Base-by-base conservation (phyloP, 2,329 filamentous ascomycete genomes). In the Scytalidium lignicola region DNA sequence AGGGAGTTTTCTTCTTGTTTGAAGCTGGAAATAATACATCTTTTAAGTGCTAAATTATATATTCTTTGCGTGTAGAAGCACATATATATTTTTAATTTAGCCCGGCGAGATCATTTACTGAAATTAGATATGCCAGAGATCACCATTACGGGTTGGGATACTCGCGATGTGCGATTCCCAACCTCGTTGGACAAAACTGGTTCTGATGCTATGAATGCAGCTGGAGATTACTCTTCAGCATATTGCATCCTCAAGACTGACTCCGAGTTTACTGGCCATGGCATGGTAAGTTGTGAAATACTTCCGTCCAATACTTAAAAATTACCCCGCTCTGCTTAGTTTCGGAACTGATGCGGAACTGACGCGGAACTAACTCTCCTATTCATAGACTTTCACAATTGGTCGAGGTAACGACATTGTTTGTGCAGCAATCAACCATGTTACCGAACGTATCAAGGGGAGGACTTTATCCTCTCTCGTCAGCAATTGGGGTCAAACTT, bases 161-260 rank as follows among this genome's bases (percentile, higher is more conserved):
- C 84, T 51, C 78, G 83, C 64, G 86, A 90, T 72, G 84, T 90
- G 65, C 82, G 86, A 59, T 90, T 90, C 66, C 86, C 86, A 68
- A 96, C 90, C n/a, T 96, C 90, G 39, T 82, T 96, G 53, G 90
- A 95, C 71, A 93, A 92, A 74, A 95, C 90, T n/a, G 90, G 90
- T 62, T 95, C 89, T 8, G 91, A 96, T 79, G 91, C 90, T 63
- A 96, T 96, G 91, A 96, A 96, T 65, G 87, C 88, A 2, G 90
- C 90, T 2, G 88, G 90, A 53, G 90, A 96, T 70, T 96, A 96
- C 72, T 95, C 90, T 1, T 79, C 90, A 12, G 90, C 91, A n/a
- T 96, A 96, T 75, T 95, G 90, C 68, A 92, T 96, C 61, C 74
- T 96, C 44, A 74, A 89, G 64, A 96, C 90, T 0, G 86, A 95